Base-by-base conservation (phyloP, 345 rosid species). In the Brassica juncea region DNA sequence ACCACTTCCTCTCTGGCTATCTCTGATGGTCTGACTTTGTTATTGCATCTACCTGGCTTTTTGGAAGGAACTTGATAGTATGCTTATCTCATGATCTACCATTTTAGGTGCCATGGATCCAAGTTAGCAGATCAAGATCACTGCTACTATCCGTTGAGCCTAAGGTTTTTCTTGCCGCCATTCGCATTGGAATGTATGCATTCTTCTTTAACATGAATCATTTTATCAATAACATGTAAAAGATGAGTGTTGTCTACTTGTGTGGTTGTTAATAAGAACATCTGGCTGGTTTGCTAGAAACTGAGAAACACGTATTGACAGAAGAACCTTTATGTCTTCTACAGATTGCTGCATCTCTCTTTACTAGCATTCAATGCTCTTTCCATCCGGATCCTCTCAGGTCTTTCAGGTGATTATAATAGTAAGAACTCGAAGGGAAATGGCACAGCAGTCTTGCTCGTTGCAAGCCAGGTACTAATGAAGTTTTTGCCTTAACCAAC, bases 71-170 rank as follows among this genome's bases (percentile, higher is more conserved):
- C 47, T 62, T 12, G 23, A 68, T 71, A 37, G 32, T 42, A 64
- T 66, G 47, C 34, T 77, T 70, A 81, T 73, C 63, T 63, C 32
- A 21, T 83, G 62, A 73, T 23, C 25, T 79, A 74, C 62, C 27
- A 82, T 12, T 76, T 32, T 85, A 92, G 98, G 98, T 89, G 59
- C 98, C 98, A 59, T 94, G 94, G 96, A 91, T 94, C 68, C 98
- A 92, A 85, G 93, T 91, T 70, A 92, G 97, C 88, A 86, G 94
- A 79, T 94, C 97, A 68, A 92, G 97, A 82, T 82, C 92, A 37
- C 80, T 94, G 81, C 84, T 94, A 72, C 67, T 94, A 61, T 84
- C 87, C 86, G 97, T 94, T 74, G 71, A 88, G 82, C 98, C 94
- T 60, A 61, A 77, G 64, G 83, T 86, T 72, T 92, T 94, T 80